Evolutionary conservation across 306 rosid species (phyloP).

Genomic region (Cercis canadensis): DNA sequence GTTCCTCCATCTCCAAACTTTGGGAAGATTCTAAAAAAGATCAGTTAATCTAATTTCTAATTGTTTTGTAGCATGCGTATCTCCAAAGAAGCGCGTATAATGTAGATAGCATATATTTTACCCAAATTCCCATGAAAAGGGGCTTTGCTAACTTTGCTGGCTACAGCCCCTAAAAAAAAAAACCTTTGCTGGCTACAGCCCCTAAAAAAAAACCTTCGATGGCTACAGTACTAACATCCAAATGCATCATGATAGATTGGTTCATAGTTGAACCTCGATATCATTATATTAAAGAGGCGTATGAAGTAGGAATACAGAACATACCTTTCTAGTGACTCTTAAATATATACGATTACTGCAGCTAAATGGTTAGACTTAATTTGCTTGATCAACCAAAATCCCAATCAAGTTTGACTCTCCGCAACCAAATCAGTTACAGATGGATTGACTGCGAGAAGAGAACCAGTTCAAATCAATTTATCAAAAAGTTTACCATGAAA

Average conservation of each 20-base stretch:
- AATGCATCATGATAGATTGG: too few species aligned
- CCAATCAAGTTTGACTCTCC: not conserved
- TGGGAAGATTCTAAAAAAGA: not conserved
- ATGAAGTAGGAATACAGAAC: not conserved
- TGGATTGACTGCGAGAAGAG: not conserved
- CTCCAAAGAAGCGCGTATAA: not conserved
- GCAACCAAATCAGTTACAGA: not conserved
- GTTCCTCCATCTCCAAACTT: not conserved
- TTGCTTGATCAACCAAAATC: slow-evolving; percentile 1
- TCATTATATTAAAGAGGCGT: not conserved
- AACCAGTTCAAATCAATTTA: not conserved
- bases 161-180: too few species aligned
- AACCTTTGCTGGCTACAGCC: too few species aligned
- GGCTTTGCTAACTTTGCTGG: not conserved
- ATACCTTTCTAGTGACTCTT: not conserved
- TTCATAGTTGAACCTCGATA: too few species aligned
- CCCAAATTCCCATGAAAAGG: not conserved
- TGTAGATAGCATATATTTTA: too few species aligned
- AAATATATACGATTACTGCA: too few species aligned
- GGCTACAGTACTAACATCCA: too few species aligned
- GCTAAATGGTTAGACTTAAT: slow-evolving; percentile 1
- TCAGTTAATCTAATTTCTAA: not conserved
- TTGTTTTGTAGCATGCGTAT: not conserved
- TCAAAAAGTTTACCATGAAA: too few species aligned
- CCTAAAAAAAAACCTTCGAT: too few species aligned